Evolutionary conservation across 73 alveolate species (phyloP), one percentile per base, ranked within the genome.

Genomic region (Paraurostyla sp.): DNA sequence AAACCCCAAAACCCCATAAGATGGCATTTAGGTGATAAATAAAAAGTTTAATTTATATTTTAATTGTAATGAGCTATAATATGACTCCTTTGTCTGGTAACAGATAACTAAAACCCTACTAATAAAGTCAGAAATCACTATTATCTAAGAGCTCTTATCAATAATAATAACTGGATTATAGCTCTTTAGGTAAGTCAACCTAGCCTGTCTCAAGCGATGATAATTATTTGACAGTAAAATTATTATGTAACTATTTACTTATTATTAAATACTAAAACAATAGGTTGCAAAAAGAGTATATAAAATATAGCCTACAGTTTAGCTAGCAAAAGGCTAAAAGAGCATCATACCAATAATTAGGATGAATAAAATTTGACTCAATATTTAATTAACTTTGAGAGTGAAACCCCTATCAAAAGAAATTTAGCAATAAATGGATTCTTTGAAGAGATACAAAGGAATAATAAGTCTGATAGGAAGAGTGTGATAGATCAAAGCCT

Each of bases 191-290:
- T 30, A 65, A 65, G 42, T 65, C 82, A 38, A 65, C 60, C 32
- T 38, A 65, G 58, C 82, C 82, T 22, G 40, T 65, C 6, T 18
- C 58, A 32, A 38, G 60, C 25, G 82, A 65, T 6, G 82, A 65
- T 7, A 65, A 65, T 65, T 65, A 33, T n/a, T n/a, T n/a, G n/a
- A n/a, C n/a, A n/a, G n/a, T n/a, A n/a, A n/a, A n/a, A n/a, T n/a
- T n/a, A n/a, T n/a, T n/a, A n/a, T n/a, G n/a, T n/a, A n/a, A n/a
- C n/a, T n/a, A n/a, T n/a, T n/a, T n/a, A n/a, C n/a, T n/a, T n/a
- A n/a, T n/a, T n/a, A n/a, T n/a, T n/a, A n/a, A n/a, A n/a, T n/a
- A n/a, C n/a, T 40, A 65, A 65, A 65, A 65, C 82, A 65, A 65
- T 58, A 65, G 41, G 58, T 22, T 38, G 58, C 58, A 65, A 38